Conservation (phyloP, 108 stramenopile genomes). For the Nannochloropsis salina region DNA sequence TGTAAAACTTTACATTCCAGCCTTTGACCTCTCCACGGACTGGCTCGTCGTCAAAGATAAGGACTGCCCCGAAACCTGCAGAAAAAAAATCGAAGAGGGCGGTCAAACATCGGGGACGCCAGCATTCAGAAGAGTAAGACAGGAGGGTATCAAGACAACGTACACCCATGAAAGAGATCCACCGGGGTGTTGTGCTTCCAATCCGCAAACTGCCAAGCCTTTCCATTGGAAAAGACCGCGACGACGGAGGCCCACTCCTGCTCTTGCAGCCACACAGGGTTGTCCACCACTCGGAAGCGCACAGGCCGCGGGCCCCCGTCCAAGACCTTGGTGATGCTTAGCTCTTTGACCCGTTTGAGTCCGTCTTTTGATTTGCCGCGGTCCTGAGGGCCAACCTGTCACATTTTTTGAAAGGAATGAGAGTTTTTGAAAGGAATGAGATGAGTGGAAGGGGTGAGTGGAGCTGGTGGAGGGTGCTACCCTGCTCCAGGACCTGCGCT, state of each 20-base stretch:
- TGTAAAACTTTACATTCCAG: constrained; percentile 21
- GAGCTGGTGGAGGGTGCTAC: too few relatives aligned
- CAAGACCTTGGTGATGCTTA: background rate
- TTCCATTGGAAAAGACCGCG: constrained; percentile 21
- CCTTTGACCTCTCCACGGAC: background rate
- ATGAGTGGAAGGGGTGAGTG: background rate
- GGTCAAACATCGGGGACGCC: too few relatives aligned
- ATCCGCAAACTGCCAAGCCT: constrained; percentile 17
- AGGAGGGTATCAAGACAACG: background rate
- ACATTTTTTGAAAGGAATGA: too few relatives aligned
- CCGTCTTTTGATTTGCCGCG: constrained; percentile 16
- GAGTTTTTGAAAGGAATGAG: background rate
- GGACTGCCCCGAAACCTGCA: constrained; percentile 11
- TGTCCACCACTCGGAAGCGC: constrained; percentile 18
- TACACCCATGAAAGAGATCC: constrained; percentile 22
- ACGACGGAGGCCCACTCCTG: constrained; percentile 10
- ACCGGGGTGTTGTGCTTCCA: constrained; percentile 22
- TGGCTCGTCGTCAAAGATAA: constrained; percentile 20
- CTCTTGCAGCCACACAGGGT: constrained; percentile 9
- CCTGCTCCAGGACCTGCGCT: too few relatives aligned
- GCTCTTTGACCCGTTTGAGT: background rate
- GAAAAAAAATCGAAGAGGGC: background rate
- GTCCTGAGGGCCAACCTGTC: background rate
- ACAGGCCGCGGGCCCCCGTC: background rate
- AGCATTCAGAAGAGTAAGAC: too few relatives aligned